phyloP scores from a whole-genome alignment of 2,329 filamentous ascomycete species.

The Chalaropsis ovoidea region DNA sequence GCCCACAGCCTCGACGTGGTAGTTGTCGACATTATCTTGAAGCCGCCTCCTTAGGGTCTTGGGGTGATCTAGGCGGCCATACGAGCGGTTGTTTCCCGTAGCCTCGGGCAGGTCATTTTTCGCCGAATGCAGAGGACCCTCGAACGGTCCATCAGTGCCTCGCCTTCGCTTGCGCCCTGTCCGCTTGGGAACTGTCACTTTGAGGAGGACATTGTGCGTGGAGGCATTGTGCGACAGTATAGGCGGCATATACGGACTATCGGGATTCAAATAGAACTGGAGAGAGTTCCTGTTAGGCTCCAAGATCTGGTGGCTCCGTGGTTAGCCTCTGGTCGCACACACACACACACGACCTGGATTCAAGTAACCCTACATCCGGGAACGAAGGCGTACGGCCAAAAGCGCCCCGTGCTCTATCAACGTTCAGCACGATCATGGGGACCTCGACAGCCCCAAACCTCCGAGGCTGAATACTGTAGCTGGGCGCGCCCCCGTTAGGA shows the following conservation, averaged over 20 bases:
- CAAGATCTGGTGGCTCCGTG: slow-evolving; percentile 34
- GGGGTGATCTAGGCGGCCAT: slow-evolving; percentile 44
- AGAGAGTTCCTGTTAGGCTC: slow-evolving; percentile 43
- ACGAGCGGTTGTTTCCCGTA: slow-evolving; percentile 34
- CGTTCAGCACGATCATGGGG: slow-evolving; percentile 37
- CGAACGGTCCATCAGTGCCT: slow-evolving; percentile 59
- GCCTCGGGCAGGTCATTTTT: slow-evolving; percentile 27
- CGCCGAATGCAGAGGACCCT: slow-evolving; percentile 35
- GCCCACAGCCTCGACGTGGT: slow-evolving; percentile 60
- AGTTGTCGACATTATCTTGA: slow-evolving; percentile 58
- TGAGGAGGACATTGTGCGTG: slow-evolving; percentile 76
- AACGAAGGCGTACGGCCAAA: slow-evolving; percentile 36
- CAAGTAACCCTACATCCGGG: slow-evolving; percentile 33
- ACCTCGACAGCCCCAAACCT: slow-evolving; percentile 37
- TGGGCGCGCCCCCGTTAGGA: slow-evolving; percentile 20
- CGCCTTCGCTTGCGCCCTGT: slow-evolving; percentile 79
- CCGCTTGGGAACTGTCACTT: slow-evolving; percentile 73
- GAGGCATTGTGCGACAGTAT: slow-evolving; percentile 64
- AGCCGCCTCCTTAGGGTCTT: slow-evolving; percentile 51
- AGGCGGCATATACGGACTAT: slow-evolving; percentile 69
- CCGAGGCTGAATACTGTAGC: slow-evolving; percentile 31
- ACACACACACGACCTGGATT: background rate
- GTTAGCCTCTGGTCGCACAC: slow-evolving; percentile 13
- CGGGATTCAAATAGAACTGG: slow-evolving; percentile 66
- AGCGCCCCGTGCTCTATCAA: slow-evolving; percentile 37